Percentiles rank a stretch among this genome's conserved stretches.
These are phyloP conservation scores for Pleodorina starrii DNA, from an alignment of 139 green algal species.

Conservation along the genomic window DNA sequence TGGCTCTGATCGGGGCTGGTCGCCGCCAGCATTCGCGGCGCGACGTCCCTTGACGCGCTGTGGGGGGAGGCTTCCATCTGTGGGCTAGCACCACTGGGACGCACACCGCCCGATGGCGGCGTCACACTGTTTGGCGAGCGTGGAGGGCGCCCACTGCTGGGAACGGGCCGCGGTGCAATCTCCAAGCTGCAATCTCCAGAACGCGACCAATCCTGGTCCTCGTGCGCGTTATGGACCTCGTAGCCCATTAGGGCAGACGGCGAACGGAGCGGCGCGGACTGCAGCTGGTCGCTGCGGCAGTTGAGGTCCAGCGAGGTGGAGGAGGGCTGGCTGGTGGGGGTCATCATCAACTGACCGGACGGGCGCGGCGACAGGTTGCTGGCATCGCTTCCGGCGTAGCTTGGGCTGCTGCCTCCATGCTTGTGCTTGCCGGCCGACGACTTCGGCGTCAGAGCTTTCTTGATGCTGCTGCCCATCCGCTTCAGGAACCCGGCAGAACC, in stretches of 20 bases:
- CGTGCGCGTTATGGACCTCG: neutral
- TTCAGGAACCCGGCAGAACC: conserved; percentile 19
- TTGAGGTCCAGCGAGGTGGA: conserved; percentile 30
- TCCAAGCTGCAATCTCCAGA: neutral
- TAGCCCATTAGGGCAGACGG: neutral
- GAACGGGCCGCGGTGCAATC: neutral
- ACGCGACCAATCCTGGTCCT: neutral
- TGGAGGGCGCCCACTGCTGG: neutral
- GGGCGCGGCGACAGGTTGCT: conserved; percentile 17
- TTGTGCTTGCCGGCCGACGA: neutral
- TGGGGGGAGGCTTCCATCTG: neutral
- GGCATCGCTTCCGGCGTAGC: conserved; percentile 20
- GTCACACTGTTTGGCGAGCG: neutral
- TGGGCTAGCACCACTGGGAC: neutral
- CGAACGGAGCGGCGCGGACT: neutral
- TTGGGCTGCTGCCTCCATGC: neutral
- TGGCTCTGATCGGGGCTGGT: conserved; percentile 13
- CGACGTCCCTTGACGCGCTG: neutral
- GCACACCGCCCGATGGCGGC: too few species aligned
- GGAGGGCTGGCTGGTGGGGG: conserved; percentile 2
- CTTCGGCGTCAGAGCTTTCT: conserved; percentile 23
- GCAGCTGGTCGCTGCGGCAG: conserved; percentile 18
- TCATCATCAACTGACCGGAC: neutral
- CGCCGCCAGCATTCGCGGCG: neutral
- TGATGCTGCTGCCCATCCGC: neutral